Percentiles rank a stretch among this genome's conserved stretches.
phyloP scores from a whole-genome alignment of 495 filamentous ascomycete genomes.

The Hypomontagnella monticulosa region DNA sequence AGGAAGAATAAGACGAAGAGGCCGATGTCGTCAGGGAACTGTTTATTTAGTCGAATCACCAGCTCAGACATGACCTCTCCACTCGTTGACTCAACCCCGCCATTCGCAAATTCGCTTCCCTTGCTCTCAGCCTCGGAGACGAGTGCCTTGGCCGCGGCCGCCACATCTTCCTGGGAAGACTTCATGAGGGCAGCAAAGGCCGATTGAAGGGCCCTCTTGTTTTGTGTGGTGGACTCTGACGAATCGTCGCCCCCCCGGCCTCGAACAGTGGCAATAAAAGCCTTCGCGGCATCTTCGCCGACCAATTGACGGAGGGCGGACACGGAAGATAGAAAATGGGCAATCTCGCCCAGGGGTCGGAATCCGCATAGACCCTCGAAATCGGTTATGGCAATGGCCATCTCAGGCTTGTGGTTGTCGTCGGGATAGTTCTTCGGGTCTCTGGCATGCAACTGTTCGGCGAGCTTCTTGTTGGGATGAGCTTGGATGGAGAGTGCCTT shows the following conservation, averaged over 20 bases:
- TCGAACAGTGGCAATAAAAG: slow-evolving; percentile 74
- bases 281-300: slow-evolving; percentile 71
- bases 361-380: slow-evolving; percentile 98
- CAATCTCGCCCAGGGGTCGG: slow-evolving; percentile 84
- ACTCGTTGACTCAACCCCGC: slow-evolving; percentile 65
- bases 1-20: slow-evolving; percentile 64
- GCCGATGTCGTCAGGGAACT: slow-evolving; percentile 60
- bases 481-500: slow-evolving; percentile 98
- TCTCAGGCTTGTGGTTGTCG: slow-evolving; percentile 99
- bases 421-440: slow-evolving; percentile 97
- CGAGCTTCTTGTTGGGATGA: slow-evolving; percentile 97
- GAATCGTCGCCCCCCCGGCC: slow-evolving; percentile 67
- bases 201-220: slow-evolving; percentile 82
- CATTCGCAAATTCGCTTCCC: slow-evolving; percentile 69
- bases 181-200: slow-evolving; percentile 85
- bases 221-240: slow-evolving; percentile 60
- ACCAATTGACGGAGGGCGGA: slow-evolving; percentile 79
- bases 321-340: slow-evolving; percentile 81
- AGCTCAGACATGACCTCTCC: slow-evolving; percentile 79
- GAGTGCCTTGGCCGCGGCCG: slow-evolving; percentile 70
- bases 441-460: slow-evolving; percentile 82
- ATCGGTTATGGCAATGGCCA: slow-evolving; percentile 95
- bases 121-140: slow-evolving; percentile 73
- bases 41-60: slow-evolving; percentile 73
- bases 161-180: slow-evolving; percentile 70